Conservation (phyloP, 805 yeast genomes). For the Ogataea parapolymorpha region DNA sequence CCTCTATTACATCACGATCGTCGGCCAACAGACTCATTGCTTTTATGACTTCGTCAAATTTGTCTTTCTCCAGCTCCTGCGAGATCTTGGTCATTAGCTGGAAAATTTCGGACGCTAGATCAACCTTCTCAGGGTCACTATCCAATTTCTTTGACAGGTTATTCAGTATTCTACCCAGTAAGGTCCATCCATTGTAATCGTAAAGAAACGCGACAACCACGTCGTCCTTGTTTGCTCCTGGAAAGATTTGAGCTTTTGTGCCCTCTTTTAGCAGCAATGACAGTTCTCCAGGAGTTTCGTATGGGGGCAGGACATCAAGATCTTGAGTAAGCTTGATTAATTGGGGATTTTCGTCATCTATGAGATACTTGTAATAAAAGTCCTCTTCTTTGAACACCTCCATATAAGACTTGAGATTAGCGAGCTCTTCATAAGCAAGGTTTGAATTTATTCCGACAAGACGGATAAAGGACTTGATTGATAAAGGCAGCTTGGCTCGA, state of each 20-base stretch:
- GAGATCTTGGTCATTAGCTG: slow-evolving; percentile 49
- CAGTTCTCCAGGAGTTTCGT: slow-evolving; percentile 42
- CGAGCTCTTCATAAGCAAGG: slow-evolving; percentile 63
- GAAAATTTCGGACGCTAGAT: slow-evolving; percentile 46
- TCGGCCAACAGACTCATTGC: slow-evolving; percentile 37
- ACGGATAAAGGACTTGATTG: slow-evolving; percentile 57
- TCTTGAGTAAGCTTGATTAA: slow-evolving; percentile 40
- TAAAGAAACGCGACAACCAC: slow-evolving; percentile 62
- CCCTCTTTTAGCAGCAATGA: slow-evolving; percentile 46
- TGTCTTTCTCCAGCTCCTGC: slow-evolving; percentile 34
- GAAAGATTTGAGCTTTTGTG: slow-evolving; percentile 70
- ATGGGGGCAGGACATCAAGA: slow-evolving; percentile 49
- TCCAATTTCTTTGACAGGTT: slow-evolving; percentile 46
- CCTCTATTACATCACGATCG: slow-evolving; percentile 40
- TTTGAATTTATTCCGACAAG: slow-evolving; percentile 60
- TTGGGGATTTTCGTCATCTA: slow-evolving; percentile 53
- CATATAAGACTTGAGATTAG: slow-evolving; percentile 60
- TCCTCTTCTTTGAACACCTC: slow-evolving; percentile 39
- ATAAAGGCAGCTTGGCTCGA: slow-evolving; percentile 71
- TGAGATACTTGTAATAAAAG: slow-evolving; percentile 38
- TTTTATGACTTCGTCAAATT: slow-evolving; percentile 25
- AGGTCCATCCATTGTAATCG: slow-evolving; percentile 82
- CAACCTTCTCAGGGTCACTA: slow-evolving; percentile 37
- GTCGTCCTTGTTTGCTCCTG: slow-evolving; percentile 31
- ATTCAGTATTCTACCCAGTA: slow-evolving; percentile 74